Evolutionary conservation across 148 eudicot genomes (phyloP), one percentile per base, ranked within the genome.

Genomic region (Nyssa sinensis): DNA sequence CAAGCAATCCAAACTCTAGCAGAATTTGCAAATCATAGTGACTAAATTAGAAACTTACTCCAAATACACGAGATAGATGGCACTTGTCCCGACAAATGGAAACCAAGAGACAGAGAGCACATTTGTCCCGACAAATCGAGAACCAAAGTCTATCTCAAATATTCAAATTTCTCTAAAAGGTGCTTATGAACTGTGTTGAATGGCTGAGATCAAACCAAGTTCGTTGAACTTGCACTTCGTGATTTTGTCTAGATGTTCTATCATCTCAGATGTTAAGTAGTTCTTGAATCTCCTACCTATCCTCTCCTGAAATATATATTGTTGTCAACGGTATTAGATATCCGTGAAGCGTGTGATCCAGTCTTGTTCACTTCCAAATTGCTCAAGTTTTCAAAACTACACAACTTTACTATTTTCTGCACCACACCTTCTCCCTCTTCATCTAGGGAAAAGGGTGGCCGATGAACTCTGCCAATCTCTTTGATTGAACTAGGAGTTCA

Each of bases 321-420:
- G 47, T 74, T 74, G 3, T n/a, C 31, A 24, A 64, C n/a, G 4
- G 27, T 13, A 29, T 4, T 0, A 49, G 49, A 3, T 9, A 0
- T 12, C 4, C 24, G 35, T 65, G 44, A 14, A 31, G 9, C 1
- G 9, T 69, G 58, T 23, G 37, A 39, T 25, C 77, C 81, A 14
- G 27, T 66, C 23, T 78, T 78, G 24, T 60, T 78, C 62, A 73
- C 77, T 24, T 78, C 73, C 39, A 78, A 47, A 24, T 67, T 73
- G 25, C 66, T 73, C 73, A 78, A 30, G 41, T 31, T 78, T 17
- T 67, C 67, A 12, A 73, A 65, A 58, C 69, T 73, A 47, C 81
- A 73, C 21, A 59, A 44, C 6, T 73, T 44, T 58, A 73, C 27
- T 3, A 73, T 66, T 23, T 47, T 67, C 49, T 59, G 23, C 0